Percentiles rank a stretch among this genome's conserved stretches.
These are phyloP conservation scores for Iris pallida DNA, from an alignment of 116 monocot species.

Conservation along the genomic window DNA sequence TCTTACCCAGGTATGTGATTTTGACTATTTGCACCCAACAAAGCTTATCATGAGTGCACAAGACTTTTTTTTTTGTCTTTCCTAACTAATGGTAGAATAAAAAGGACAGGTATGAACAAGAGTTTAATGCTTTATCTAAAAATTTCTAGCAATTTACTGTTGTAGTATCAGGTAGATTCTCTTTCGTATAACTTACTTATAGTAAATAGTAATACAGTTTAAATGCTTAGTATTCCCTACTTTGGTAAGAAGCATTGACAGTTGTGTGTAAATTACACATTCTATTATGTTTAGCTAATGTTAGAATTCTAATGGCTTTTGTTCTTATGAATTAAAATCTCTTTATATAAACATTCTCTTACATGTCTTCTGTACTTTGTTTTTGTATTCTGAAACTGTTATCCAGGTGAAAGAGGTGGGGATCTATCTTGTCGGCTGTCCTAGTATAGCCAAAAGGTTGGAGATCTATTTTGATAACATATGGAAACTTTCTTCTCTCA, in stretches of 20 bases:
- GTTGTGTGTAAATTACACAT: too few species aligned
- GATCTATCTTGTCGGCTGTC: constrained; percentile 70
- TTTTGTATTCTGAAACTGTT: not conserved
- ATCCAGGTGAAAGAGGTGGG: constrained; percentile 89
- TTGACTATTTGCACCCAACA: not conserved
- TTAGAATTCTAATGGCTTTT: not conserved
- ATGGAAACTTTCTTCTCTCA: constrained; percentile 67
- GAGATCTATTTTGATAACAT: constrained; percentile 73
- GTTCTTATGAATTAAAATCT: not conserved
- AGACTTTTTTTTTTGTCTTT: too few species aligned
- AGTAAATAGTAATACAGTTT: too few species aligned
- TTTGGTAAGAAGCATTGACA: not conserved
- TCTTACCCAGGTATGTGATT: constrained; percentile 70
- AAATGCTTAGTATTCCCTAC: not conserved
- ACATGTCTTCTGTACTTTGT: not conserved
- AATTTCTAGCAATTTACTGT: too few species aligned
- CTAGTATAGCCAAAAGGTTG: constrained; percentile 56
- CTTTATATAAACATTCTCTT: not conserved
- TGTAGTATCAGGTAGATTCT: too few species aligned
- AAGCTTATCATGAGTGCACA: too few species aligned
- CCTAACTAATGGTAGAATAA: too few species aligned
- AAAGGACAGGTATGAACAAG: too few species aligned
- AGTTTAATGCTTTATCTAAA: too few species aligned
- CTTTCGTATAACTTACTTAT: too few species aligned
- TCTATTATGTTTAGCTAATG: not conserved